A percentile compares a stretch with the other conserved stretches of the same genome.
Conservation (phyloP, 2,329 filamentous ascomycete genomes). For the Fusarium anguioides region DNA sequence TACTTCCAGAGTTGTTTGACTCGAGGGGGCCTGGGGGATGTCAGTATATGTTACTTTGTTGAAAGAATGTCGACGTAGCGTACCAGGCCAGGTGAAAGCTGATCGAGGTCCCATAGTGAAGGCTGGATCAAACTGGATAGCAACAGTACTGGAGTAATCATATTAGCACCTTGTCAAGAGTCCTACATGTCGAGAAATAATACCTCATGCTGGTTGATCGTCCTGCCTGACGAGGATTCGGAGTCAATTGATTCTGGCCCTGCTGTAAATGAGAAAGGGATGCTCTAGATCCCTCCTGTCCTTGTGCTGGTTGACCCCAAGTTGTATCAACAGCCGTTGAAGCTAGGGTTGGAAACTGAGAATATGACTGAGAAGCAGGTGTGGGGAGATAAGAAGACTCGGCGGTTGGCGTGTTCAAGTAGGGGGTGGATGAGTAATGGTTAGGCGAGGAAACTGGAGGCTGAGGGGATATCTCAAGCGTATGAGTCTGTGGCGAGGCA, state of each 20-base stretch:
- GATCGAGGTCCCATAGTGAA: constrained; percentile 64
- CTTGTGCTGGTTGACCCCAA: constrained; percentile 39
- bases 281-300: constrained; percentile 33
- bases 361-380: constrained; percentile 42
- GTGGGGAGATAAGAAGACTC: constrained; percentile 44
- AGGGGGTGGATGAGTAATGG: constrained; percentile 39
- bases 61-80: constrained; percentile 15
- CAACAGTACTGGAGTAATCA: constrained; percentile 55
- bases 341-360: constrained; percentile 40
- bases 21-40: constrained; percentile 50
- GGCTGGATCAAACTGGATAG: constrained; percentile 62
- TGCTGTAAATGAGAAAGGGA: constrained; percentile 32
- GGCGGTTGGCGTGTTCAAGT: constrained; percentile 38
- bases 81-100: constrained; percentile 64
- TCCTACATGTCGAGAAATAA: not conserved
- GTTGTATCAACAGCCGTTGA: constrained; percentile 36
- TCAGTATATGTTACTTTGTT: not conserved
- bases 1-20: constrained; percentile 45
- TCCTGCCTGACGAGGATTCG: constrained; percentile 21
- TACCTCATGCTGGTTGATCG: constrained; percentile 43
- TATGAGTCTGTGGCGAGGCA: constrained; percentile 40
- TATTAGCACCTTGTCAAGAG: constrained; percentile 19
- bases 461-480: constrained; percentile 35
- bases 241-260: constrained; percentile 25
- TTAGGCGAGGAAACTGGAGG: constrained; percentile 39